These are phyloP conservation scores for Brasilioporus rufonigricans DNA, from an alignment of 768 basidiomycete genomes.

Conservation along the genomic window DNA sequence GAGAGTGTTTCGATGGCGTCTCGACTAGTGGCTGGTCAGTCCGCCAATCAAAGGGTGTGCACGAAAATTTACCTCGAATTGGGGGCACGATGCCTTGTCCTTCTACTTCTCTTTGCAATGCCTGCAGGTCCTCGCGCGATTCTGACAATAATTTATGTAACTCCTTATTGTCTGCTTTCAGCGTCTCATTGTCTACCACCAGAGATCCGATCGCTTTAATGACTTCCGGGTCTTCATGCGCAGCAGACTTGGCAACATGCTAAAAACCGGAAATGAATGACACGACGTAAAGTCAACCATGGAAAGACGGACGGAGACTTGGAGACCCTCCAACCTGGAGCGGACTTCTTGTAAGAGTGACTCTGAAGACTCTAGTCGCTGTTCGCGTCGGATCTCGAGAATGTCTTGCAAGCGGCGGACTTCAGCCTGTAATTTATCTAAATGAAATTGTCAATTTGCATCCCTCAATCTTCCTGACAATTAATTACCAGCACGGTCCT, in stretches of 20 bases:
- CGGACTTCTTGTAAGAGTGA: conserved; percentile 65
- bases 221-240: conserved; percentile 54
- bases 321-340: conserved; percentile 57
- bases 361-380: conserved; percentile 65
- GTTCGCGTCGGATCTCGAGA: conserved; percentile 57
- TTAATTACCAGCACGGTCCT: conserved; percentile 60
- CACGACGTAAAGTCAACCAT: background rate
- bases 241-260: conserved; percentile 39
- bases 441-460: conserved; percentile 4
- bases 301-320: conserved; percentile 47
- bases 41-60: background rate
- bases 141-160: conserved; percentile 71
- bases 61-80: conserved; percentile 39
- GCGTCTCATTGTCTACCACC: conserved; percentile 78
- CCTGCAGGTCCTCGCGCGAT: conserved; percentile 71
- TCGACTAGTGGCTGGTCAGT: conserved; percentile 26
- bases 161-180: conserved; percentile 81
- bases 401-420: conserved; percentile 61
- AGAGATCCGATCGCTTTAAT: conserved; percentile 76
- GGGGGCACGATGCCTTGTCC: conserved; percentile 58
- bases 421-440: conserved; percentile 71
- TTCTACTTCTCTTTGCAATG: conserved; percentile 70
- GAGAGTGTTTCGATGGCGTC: conserved; percentile 38
- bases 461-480: background rate
- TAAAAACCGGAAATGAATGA: conserved; percentile 23